Conservation (phyloP, 176 grass and related monocot genomes). For the Triticum turgidum region DNA sequence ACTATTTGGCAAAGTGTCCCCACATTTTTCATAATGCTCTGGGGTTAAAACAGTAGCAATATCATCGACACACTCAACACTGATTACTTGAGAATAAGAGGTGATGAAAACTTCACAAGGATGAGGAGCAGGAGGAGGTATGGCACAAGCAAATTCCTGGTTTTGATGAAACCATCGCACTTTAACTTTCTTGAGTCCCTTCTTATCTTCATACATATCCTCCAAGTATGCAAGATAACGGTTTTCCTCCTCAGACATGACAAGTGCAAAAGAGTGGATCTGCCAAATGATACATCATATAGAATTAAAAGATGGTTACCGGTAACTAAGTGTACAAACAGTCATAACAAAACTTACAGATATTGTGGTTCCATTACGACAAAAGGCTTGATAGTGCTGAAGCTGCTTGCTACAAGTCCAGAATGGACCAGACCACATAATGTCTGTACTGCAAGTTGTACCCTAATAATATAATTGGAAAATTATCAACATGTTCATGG, state of each 20-base stretch:
- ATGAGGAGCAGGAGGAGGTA: conserved; percentile 93
- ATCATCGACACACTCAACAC: conserved; percentile 98
- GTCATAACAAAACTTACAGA: conserved; percentile 51
- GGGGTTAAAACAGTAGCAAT: conserved; percentile 87
- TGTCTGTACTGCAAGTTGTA: conserved; percentile 61
- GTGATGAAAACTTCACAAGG: conserved; percentile 98
- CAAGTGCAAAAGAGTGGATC: conserved; percentile 85
- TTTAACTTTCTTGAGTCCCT: conserved; percentile 97
- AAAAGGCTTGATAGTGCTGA: conserved; percentile 84
- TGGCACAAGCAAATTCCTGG: conserved; percentile 84
- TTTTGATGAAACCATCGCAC: conserved; percentile 99
- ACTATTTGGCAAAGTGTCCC: conserved; percentile 39
- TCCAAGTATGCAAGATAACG: conserved; percentile 96
- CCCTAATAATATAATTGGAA: conserved; percentile 40
- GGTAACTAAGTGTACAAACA: not conserved
- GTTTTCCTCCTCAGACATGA: conserved; percentile 90
- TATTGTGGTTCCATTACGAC: conserved; percentile 77
- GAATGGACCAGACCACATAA: conserved; percentile 87
- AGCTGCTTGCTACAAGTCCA: conserved; percentile 95
- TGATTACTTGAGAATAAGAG: conserved; percentile 97
- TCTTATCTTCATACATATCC: conserved; percentile 99
- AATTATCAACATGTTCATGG: not conserved
- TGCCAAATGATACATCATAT: conserved; percentile 42
- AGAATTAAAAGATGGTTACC: not conserved
- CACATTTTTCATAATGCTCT: conserved; percentile 75